Conservation (phyloP, 768 basidiomycete genomes). For the Boletales sp. region DNA sequence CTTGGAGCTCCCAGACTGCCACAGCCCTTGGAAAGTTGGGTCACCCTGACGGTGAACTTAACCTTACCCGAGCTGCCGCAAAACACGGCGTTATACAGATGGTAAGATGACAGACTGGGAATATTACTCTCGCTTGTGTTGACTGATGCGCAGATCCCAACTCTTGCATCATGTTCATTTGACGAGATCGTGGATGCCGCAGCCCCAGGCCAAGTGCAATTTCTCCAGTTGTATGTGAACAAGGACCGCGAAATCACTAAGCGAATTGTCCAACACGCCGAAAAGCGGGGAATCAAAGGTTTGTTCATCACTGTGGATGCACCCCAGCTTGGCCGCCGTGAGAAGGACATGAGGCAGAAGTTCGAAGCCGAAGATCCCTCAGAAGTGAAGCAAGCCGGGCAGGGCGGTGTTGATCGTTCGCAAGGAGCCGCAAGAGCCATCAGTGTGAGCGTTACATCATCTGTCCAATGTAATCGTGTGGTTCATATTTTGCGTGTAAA, state of each 20-base stretch:
- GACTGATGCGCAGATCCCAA: slow-evolving; percentile 68
- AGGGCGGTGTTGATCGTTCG: slow-evolving; percentile 64
- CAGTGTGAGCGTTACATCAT: slow-evolving; percentile 48
- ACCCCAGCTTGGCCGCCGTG: slow-evolving; percentile 89
- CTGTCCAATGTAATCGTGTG: not conserved
- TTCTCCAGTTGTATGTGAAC: slow-evolving; percentile 90
- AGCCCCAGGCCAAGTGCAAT: slow-evolving; percentile 72
- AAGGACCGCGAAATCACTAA: slow-evolving; percentile 83
- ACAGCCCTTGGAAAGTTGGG: slow-evolving; percentile 92
- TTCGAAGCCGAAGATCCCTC: slow-evolving; percentile 69
- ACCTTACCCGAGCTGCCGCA: slow-evolving; percentile 83
- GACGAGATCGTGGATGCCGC: slow-evolving; percentile 93
- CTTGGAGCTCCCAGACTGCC: slow-evolving; percentile 46
- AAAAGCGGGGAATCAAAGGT: slow-evolving; percentile 84
- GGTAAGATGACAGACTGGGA: slow-evolving; percentile 33
- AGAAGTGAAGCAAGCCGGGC: slow-evolving; percentile 41
- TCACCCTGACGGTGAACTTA: slow-evolving; percentile 93
- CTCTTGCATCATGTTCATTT: slow-evolving; percentile 92
- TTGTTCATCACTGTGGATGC: slow-evolving; percentile 98
- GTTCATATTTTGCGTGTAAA: slow-evolving; percentile 24
- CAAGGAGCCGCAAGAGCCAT: slow-evolving; percentile 95
- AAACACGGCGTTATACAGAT: slow-evolving; percentile 75
- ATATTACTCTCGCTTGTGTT: not conserved
- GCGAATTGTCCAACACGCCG: slow-evolving; percentile 86
- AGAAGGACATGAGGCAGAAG: slow-evolving; percentile 97